phyloP scores from a whole-genome alignment of 805 yeast species.

The Yarrowia deformans region DNA sequence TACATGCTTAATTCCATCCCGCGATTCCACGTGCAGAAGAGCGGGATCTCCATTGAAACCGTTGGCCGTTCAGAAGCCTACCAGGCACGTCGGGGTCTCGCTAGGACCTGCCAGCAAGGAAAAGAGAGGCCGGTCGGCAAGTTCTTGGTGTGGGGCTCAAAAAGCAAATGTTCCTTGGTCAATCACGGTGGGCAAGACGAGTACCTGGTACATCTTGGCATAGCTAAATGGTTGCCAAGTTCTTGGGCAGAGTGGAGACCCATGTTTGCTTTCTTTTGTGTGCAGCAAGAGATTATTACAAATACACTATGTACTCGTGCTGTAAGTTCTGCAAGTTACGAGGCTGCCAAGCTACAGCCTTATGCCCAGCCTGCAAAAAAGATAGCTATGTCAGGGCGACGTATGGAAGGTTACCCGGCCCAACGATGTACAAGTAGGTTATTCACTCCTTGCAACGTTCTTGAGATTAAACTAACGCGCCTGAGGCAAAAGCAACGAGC shows the following conservation, averaged over 20 bases:
- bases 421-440: slow-evolving; percentile 1
- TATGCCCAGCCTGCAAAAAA: background rate
- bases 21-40: slow-evolving; percentile 9
- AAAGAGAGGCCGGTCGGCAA: background rate
- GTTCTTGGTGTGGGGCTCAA: background rate
- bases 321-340: background rate
- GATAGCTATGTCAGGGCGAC: slow-evolving; percentile 17
- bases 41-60: slow-evolving; percentile 29
- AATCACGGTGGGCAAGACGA: background rate
- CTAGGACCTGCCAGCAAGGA: background rate
- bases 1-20: background rate
- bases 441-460: background rate
- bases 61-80: slow-evolving; percentile 3
- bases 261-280: background rate
- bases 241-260: background rate
- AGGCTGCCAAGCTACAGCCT: slow-evolving; percentile 15
- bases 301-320: background rate
- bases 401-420: slow-evolving; percentile 23
- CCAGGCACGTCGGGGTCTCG: background rate
- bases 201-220: background rate
- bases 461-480: slow-evolving; percentile 24
- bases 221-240: slow-evolving; percentile 16
- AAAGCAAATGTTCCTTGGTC: background rate
- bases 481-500: slow-evolving; percentile 22
- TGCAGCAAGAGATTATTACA: background rate